A percentile compares a stretch with the other conserved stretches of the same genome.
Conservation (phyloP, 768 basidiomycete species). For the Hydnomerulius pinastri region DNA sequence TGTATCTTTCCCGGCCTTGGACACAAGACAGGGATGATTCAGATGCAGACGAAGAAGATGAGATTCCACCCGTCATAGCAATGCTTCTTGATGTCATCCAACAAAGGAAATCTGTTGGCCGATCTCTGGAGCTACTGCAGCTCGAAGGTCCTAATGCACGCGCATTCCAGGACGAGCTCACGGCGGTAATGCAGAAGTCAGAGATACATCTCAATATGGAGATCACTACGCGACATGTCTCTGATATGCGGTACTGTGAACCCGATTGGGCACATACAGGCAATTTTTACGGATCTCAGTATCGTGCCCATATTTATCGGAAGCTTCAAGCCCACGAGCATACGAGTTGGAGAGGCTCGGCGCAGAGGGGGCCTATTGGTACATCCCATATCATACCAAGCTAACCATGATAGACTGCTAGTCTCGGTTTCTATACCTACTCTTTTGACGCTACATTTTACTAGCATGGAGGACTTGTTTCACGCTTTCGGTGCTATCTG, state of each 20-base stretch:
- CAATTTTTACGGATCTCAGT: constrained; percentile 32
- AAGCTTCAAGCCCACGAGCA: constrained; percentile 31
- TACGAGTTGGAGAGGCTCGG: constrained; percentile 17
- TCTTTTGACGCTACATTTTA: too few species aligned
- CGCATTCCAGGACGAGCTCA: constrained; percentile 29
- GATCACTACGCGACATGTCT: constrained; percentile 14
- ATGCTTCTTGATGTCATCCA: constrained; percentile 34
- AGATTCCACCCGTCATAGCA: constrained; percentile 30
- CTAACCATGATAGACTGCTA: too few species aligned
- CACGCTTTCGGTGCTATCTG: constrained; percentile 4
- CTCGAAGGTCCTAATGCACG: constrained; percentile 25
- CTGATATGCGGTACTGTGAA: constrained; percentile 21
- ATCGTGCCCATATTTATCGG: constrained; percentile 31
- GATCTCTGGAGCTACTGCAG: constrained; percentile 24
- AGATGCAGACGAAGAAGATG: constrained; percentile 34
- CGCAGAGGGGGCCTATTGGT: too few species aligned
- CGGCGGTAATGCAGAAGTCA: constrained; percentile 26
- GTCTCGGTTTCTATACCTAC: too few species aligned
- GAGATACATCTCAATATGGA: constrained; percentile 27
- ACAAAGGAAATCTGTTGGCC: constrained; percentile 32
- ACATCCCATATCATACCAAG: too few species aligned
- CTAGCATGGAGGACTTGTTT: constrained; percentile 1
- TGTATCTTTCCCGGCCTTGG: constrained; percentile 31
- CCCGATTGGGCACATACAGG: constrained; percentile 30
- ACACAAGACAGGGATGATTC: constrained; percentile 31